phyloP scores from a whole-genome alignment of 2,329 filamentous ascomycete genomes.

The Ophiosphaerella korrae region DNA sequence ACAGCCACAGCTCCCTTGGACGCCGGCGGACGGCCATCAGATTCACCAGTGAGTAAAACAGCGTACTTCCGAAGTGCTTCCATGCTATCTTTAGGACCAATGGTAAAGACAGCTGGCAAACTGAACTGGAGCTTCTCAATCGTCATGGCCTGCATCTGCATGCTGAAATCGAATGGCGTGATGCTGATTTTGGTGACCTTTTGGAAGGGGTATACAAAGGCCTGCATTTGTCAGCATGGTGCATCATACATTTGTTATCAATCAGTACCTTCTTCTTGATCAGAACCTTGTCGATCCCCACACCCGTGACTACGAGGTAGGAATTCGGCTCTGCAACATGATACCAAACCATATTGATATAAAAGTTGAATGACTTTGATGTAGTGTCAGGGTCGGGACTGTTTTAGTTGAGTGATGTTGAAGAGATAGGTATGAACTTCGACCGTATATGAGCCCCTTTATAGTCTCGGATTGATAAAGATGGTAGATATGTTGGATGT shows the following conservation, averaged over 20 bases:
- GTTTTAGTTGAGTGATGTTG: background rate
- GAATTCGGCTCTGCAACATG: conserved; percentile 75
- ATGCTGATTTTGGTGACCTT: conserved; percentile 58
- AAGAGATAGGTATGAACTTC: background rate
- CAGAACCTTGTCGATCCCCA: conserved; percentile 72
- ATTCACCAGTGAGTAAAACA: conserved; percentile 72
- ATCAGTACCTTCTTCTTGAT: conserved; percentile 72
- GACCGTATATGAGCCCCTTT: background rate
- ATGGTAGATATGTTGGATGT: background rate
- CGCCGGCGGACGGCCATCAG: conserved; percentile 51
- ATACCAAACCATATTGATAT: conserved; percentile 58
- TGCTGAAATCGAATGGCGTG: conserved; percentile 79
- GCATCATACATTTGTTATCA: conserved; percentile 46
- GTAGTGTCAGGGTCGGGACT: background rate
- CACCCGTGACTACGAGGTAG: conserved; percentile 87
- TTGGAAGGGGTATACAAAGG: conserved; percentile 46
- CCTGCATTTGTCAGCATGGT: conserved; percentile 40
- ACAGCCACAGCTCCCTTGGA: conserved; percentile 47
- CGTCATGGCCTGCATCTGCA: conserved; percentile 86
- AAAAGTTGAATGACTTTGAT: background rate
- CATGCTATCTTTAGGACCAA: conserved; percentile 75
- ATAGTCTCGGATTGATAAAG: background rate
- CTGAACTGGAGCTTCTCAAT: conserved; percentile 84
- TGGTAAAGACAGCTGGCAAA: conserved; percentile 83
- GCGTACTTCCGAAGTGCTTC: conserved; percentile 81